Conservation (phyloP, 768 basidiomycete genomes). For the Hortiboletus campestris region DNA sequence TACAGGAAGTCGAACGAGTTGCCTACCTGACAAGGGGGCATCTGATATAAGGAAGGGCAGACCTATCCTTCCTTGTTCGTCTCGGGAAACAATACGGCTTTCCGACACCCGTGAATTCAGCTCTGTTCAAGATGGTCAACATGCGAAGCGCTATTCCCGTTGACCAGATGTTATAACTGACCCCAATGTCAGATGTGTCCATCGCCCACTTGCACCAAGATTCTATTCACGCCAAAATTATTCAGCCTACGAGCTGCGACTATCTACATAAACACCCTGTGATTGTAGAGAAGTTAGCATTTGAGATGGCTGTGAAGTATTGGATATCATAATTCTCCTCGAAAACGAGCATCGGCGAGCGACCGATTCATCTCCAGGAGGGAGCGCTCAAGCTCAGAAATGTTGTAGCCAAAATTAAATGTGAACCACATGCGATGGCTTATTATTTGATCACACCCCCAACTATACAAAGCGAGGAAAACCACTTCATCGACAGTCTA, state of each 20-base stretch:
- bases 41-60: slow-evolving; percentile 61
- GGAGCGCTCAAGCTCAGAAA: too few species aligned
- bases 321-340: too few species aligned
- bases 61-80: slow-evolving; percentile 60
- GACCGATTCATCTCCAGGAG: too few species aligned
- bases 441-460: too few species aligned
- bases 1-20: slow-evolving; percentile 57
- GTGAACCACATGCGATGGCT: too few species aligned
- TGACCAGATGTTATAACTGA: slow-evolving; percentile 40
- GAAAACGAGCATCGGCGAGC: too few species aligned
- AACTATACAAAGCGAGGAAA: too few species aligned
- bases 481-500: too few species aligned
- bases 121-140: slow-evolving; percentile 56
- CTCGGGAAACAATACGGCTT: slow-evolving; percentile 60
- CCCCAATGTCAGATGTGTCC: slow-evolving; percentile 9
- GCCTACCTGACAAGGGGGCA: slow-evolving; percentile 54
- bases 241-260: neutral
- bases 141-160: slow-evolving; percentile 56
- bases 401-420: too few species aligned
- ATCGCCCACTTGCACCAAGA: neutral
- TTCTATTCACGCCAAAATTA: neutral
- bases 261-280: neutral
- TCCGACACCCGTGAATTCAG: slow-evolving; percentile 53
- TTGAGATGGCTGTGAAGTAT: too few species aligned
- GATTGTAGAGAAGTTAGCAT: too few species aligned